Evolutionary conservation across 2,329 filamentous ascomycete species (phyloP).

Genomic region (Trichoderma guizhouense): DNA sequence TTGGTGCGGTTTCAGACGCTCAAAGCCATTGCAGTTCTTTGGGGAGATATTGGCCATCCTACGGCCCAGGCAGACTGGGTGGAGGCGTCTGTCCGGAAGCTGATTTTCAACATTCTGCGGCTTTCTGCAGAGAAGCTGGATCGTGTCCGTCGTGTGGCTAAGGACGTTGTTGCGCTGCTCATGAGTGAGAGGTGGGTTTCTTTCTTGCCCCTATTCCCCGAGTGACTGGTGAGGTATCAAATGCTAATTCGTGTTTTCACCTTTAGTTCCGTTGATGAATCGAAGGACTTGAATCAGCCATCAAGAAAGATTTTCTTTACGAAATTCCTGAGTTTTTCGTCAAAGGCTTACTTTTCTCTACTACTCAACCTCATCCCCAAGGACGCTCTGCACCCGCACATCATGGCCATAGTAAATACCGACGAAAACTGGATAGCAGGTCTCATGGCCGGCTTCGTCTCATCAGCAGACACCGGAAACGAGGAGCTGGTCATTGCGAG

Average conservation of each 20-base stretch:
- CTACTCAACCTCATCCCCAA: slow-evolving; percentile 48
- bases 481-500: slow-evolving; percentile 70
- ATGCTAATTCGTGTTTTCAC: not conserved
- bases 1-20: slow-evolving; percentile 79
- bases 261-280: slow-evolving; percentile 37
- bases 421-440: slow-evolving; percentile 44
- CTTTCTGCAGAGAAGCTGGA: slow-evolving; percentile 88
- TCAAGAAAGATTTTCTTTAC: not conserved
- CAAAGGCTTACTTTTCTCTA: slow-evolving; percentile 54
- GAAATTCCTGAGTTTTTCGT: slow-evolving; percentile 50
- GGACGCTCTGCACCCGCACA: slow-evolving; percentile 35
- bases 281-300: not conserved
- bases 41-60: slow-evolving; percentile 34
- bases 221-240: not conserved
- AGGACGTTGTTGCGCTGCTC: slow-evolving; percentile 48
- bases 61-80: slow-evolving; percentile 24
- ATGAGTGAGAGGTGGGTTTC: slow-evolving; percentile 45
- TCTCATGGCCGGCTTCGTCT: slow-evolving; percentile 65
- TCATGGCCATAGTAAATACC: slow-evolving; percentile 34
- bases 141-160: slow-evolving; percentile 69
- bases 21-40: slow-evolving; percentile 67
- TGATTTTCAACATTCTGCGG: slow-evolving; percentile 56
- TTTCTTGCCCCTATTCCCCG: not conserved
- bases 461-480: slow-evolving; percentile 73
- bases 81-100: slow-evolving; percentile 31